phyloP scores from a whole-genome alignment of 2,329 filamentous ascomycete species.

The Fusarium mundagurra region DNA sequence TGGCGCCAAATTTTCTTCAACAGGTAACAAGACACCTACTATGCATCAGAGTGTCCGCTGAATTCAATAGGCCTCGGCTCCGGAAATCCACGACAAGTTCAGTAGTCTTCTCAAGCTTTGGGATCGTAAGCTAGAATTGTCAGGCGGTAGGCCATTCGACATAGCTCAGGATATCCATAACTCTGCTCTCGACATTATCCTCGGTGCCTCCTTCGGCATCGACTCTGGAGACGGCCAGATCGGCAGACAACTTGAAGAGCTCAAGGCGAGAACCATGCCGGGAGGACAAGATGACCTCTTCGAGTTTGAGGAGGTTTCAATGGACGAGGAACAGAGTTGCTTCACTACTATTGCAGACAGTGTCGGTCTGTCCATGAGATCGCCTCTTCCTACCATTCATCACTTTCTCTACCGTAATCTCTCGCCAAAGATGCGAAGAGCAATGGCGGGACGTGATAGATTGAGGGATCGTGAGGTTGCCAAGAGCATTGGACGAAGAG shows the following conservation, averaged over 20 bases:
- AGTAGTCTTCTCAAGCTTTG: constrained; percentile 46
- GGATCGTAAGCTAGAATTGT: constrained; percentile 41
- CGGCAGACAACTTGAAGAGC: constrained; percentile 1
- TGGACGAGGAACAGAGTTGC: constrained; percentile 7
- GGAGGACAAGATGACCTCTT: constrained; percentile 17
- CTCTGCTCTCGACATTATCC: constrained; percentile 46
- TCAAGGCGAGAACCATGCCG: background rate
- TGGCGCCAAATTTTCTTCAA: constrained; percentile 25
- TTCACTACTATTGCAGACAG: constrained; percentile 22
- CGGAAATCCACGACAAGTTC: constrained; percentile 45
- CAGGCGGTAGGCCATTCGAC: constrained; percentile 44
- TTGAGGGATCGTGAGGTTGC: constrained; percentile 26
- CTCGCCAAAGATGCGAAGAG: constrained; percentile 4
- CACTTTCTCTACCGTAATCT: constrained; percentile 32
- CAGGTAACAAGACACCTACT: background rate
- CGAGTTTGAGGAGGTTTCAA: constrained; percentile 12
- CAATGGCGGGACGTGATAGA: background rate
- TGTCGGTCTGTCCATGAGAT: constrained; percentile 1
- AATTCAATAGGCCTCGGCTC: constrained; percentile 41
- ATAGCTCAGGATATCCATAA: constrained; percentile 44
- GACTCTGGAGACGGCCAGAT: constrained; percentile 8
- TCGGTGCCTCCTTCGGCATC: constrained; percentile 43
- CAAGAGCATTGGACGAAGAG: constrained; percentile 18
- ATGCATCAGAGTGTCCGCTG: background rate
- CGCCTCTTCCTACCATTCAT: constrained; percentile 1